Percentiles rank a stretch among this genome's conserved stretches.
These are phyloP conservation scores for Talaromyces amestolkiae DNA, from an alignment of 2,329 filamentous ascomycete species.

Conservation along the genomic window DNA sequence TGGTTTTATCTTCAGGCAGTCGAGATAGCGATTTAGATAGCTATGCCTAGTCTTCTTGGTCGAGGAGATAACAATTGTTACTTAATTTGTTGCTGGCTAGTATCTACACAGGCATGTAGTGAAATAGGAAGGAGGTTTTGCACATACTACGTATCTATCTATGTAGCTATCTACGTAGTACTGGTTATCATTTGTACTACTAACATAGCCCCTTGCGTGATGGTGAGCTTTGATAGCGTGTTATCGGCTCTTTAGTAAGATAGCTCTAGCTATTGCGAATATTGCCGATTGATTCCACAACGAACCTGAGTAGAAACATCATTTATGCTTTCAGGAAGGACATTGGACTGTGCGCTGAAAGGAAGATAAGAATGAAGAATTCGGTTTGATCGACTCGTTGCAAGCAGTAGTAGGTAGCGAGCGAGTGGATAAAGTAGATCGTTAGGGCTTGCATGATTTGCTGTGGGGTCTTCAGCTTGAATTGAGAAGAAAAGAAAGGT, in stretches of 20 bases:
- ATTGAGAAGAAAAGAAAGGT: background rate
- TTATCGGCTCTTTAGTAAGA: background rate
- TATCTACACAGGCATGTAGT: background rate
- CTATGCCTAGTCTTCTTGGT: background rate
- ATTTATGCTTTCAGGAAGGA: background rate
- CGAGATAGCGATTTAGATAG: background rate
- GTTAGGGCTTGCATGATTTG: constrained; percentile 6
- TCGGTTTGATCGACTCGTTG: background rate
- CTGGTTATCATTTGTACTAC: background rate
- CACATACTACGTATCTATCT: background rate
- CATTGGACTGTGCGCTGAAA: background rate
- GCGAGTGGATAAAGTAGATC: background rate
- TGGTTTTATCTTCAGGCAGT: background rate
- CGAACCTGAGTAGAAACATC: background rate
- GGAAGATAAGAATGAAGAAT: background rate
- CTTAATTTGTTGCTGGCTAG: background rate
- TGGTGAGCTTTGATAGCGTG: background rate
- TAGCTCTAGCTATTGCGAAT: background rate
- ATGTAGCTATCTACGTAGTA: background rate
- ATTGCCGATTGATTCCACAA: background rate
- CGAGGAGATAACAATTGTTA: background rate
- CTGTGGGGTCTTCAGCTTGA: background rate
- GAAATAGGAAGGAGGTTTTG: constrained; percentile 6
- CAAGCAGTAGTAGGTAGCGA: background rate
- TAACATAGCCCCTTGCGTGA: background rate